phyloP scores from a whole-genome alignment of 768 basidiomycete species.

The Sporobolomyces pararoseus region DNA sequence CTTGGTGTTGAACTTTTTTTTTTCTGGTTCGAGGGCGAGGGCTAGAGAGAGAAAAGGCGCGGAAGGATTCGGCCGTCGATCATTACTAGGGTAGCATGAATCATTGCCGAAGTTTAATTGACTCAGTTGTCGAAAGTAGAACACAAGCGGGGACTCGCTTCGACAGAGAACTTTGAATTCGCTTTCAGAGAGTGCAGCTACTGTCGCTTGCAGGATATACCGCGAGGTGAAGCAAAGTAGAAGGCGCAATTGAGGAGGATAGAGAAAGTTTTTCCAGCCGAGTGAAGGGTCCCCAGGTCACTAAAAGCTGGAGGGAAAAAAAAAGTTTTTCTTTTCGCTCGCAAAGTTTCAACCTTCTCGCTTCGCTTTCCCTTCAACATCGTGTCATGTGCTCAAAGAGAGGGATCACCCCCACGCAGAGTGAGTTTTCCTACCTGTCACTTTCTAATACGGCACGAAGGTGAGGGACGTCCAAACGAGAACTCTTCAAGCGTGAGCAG shows the following conservation, averaged over 20 bases:
- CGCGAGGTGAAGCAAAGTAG: neutral
- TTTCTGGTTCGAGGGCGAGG: neutral
- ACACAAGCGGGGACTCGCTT: neutral
- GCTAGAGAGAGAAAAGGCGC: slow-evolving; percentile 3
- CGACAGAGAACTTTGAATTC: neutral
- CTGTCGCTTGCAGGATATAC: neutral
- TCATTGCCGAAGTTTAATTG: neutral
- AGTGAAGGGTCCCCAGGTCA: neutral
- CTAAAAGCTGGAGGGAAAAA: neutral
- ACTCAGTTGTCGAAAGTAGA: neutral
- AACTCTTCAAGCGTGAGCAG: no score
- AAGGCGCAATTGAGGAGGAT: slow-evolving; percentile 6
- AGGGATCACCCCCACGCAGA: no score
- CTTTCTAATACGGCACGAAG: no score
- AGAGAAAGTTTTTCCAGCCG: slow-evolving; percentile 1
- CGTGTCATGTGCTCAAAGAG: no score
- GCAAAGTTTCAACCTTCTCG: no score
- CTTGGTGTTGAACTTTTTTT: neutral
- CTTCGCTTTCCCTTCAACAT: no score
- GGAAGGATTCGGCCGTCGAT: slow-evolving; percentile 6
- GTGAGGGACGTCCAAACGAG: no score
- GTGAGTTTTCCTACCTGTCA: no score
- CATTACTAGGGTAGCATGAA: neutral
- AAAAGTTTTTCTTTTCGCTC: neutral
- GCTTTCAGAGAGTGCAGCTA: no score